Conservation (phyloP, 805 yeast genomes). For the Saturnispora mendoncae region DNA sequence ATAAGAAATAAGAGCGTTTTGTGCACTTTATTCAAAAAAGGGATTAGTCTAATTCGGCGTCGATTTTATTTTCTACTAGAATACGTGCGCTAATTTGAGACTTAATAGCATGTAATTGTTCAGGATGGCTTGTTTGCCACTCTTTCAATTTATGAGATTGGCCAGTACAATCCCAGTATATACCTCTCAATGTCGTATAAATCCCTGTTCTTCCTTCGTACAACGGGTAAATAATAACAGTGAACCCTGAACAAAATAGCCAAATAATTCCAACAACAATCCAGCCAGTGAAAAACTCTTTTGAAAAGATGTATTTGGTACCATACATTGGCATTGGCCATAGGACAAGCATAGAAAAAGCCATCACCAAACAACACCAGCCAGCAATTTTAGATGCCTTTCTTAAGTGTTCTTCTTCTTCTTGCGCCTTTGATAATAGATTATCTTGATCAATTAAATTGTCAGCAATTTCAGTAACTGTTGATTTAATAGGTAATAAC, state of each 20-base stretch:
- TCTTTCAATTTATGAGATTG: constrained; percentile 61
- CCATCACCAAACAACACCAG: constrained; percentile 49
- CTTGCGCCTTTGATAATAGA: constrained; percentile 34
- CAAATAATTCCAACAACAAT: constrained; percentile 72
- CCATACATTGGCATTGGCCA: constrained; percentile 98
- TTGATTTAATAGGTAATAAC: constrained; percentile 23
- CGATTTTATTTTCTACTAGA: constrained; percentile 14
- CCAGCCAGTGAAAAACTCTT: constrained; percentile 83
- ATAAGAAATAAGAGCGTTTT: neutral
- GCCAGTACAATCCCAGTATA: constrained; percentile 80
- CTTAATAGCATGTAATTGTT: constrained; percentile 63
- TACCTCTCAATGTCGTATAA: constrained; percentile 57
- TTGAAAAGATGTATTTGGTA: constrained; percentile 62
- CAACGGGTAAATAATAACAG: constrained; percentile 62
- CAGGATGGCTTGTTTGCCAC: constrained; percentile 73
- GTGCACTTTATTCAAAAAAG: no score
- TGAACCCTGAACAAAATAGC: constrained; percentile 58
- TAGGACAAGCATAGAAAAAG: constrained; percentile 54
- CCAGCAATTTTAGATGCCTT: constrained; percentile 57
- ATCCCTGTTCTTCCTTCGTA: constrained; percentile 67
- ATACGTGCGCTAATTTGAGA: constrained; percentile 45
- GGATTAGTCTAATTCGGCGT: no score
- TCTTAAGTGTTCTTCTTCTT: constrained; percentile 43
- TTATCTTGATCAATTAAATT: constrained; percentile 78
- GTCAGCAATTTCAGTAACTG: constrained; percentile 86